Base-by-base conservation (phyloP, 2,329 filamentous ascomycete species). In the Fusarium sp. region DNA sequence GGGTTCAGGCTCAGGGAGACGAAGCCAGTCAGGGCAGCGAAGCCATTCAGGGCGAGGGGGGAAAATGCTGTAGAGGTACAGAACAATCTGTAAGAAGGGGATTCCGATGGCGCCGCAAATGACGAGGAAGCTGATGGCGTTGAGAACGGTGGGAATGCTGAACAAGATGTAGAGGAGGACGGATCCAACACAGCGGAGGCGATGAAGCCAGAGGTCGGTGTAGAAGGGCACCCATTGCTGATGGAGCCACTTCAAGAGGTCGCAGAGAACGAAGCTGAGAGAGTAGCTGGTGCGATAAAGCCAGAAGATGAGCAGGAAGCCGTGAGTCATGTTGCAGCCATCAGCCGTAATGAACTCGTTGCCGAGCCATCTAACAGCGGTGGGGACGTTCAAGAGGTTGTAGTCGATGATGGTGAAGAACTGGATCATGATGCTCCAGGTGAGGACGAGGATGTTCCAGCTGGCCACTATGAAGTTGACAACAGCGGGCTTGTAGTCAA, bases 261-360 rank as follows among this genome's bases (percentile, higher is more conserved):
- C 40, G 10, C 54, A 74, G 27, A 54, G 25, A 11, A 29, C 47
- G 35, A 63, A 64, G 9, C 20, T 56, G 35, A 22, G 45, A 1
- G 57, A 57, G 62, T 40, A 50, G 20, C 16, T 57, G 14, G 29
- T 68, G 45, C 14, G 64, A 35, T 63, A 63, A 58, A 72, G 63
- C 72, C 71, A 74, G 33, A 66, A 40, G 14, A 73, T 61, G 13
- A 75, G 65, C 7, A 75, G 20, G n/a, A 20, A n/a, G 20, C 69
- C 72, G 22, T 71, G 72, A 1, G 27, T 16, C 11, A 73, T 60
- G 22, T 61, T 63, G 6, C 18, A 56, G 29, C 62, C 50, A 47
- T 61, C 61, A 29, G 66, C 59, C 40, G 63, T 33, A 14, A 66
- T 50, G 22, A 69, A 74, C 38, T 74, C 59, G 18, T 20, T 22